These are phyloP conservation scores for Kwoniella bestiolae DNA, from an alignment of 768 basidiomycete species.

Conservation along the genomic window DNA sequence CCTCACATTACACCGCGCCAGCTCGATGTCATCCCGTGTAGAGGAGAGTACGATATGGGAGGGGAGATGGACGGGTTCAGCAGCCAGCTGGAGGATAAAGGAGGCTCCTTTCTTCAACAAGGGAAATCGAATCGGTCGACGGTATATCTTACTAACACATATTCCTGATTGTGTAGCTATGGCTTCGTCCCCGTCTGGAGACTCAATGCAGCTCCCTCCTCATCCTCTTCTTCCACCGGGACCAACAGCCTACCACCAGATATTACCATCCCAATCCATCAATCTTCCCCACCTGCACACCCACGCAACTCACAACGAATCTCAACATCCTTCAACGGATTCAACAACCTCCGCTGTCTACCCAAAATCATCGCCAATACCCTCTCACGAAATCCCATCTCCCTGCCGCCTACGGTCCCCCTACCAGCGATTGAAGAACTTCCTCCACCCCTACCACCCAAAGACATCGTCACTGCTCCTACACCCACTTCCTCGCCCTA, in stretches of 20 bases:
- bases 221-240: background rate
- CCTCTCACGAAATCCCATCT: slow-evolving; percentile 4
- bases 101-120: background rate
- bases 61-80: no score
- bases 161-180: slow-evolving; percentile 32
- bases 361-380: slow-evolving; percentile 37
- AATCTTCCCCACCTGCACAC: background rate
- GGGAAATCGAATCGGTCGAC: background rate
- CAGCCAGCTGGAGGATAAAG: background rate
- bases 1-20: background rate
- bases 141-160: background rate
- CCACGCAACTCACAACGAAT: background rate
- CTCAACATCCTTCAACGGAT: background rate
- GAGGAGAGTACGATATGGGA: no score
- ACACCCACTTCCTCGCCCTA: slow-evolving; percentile 48
- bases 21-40: background rate
- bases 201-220: slow-evolving; percentile 20
- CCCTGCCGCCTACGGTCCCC: background rate
- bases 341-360: slow-evolving; percentile 30
- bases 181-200: slow-evolving; percentile 54
- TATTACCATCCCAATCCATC: slow-evolving; percentile 2
- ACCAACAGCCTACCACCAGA: background rate
- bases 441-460: slow-evolving; percentile 32
- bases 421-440: background rate
- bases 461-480: slow-evolving; percentile 36